These are phyloP conservation scores for Melastoma malabathricum DNA, from an alignment of 345 rosid genomes.

Conservation along the genomic window DNA sequence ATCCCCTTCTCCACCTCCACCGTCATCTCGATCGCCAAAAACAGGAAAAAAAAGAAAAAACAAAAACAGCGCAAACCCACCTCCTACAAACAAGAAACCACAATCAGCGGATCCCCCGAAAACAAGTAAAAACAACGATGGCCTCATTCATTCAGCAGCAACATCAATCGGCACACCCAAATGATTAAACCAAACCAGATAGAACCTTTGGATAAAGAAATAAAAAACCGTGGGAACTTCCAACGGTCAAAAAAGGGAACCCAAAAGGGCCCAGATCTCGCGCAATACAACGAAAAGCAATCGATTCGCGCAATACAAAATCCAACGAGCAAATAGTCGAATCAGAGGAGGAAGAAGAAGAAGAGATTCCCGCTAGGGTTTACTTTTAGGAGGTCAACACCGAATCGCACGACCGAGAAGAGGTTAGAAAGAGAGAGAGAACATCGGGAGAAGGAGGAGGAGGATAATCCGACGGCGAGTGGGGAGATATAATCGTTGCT, in stretches of 20 bases:
- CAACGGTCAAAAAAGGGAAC: slow-evolving; percentile 21
- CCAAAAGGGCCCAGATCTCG: too few relatives aligned
- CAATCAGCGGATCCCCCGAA: slow-evolving; percentile 9
- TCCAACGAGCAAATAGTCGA: slow-evolving; percentile 7
- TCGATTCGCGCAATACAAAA: not conserved
- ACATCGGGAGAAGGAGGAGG: slow-evolving; percentile 3
- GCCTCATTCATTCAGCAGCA: not conserved
- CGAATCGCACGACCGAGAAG: not conserved
- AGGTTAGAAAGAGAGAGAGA: not conserved
- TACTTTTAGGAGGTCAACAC: slow-evolving; percentile 1
- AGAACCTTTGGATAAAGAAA: slow-evolving; percentile 8
- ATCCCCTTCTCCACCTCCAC: slow-evolving; percentile 22
- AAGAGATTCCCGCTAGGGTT: not conserved
- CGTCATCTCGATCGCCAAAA: slow-evolving; percentile 30
- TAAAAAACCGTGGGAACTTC: slow-evolving; percentile 41
- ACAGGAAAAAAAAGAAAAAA: too few relatives aligned
- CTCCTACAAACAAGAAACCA: slow-evolving; percentile 1
- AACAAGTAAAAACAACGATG: slow-evolving; percentile 2
- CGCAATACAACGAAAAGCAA: too few relatives aligned
- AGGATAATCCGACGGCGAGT: not conserved
- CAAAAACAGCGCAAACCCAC: slow-evolving; percentile 5
- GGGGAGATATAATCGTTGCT: too few relatives aligned
- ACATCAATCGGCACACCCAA: too few relatives aligned
- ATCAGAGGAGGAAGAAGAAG: slow-evolving; percentile 13
- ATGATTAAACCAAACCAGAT: not conserved